Evolutionary conservation across 2,329 filamentous ascomycete genomes (phyloP).

Genomic region (Cladophialophora psammophila): DNA sequence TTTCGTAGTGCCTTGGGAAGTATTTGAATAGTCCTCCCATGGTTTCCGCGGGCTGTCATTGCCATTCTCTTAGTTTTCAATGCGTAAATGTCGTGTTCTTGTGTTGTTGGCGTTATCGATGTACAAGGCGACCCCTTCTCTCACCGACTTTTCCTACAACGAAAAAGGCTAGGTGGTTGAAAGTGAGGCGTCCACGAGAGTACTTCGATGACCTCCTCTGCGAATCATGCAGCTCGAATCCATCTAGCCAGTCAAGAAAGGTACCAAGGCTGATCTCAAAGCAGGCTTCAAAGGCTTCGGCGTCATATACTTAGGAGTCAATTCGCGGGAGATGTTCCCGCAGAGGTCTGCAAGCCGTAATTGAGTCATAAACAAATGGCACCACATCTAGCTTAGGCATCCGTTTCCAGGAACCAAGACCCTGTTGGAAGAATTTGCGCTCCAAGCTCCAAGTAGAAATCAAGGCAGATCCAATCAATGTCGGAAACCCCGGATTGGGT

Average conservation of each 20-base stretch:
- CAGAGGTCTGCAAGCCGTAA: neutral
- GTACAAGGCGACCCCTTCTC: neutral
- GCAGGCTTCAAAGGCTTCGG: neutral
- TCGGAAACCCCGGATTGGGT: neutral
- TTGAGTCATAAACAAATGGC: neutral
- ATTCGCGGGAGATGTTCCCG: neutral
- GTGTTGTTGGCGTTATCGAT: neutral
- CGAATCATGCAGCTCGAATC: slow-evolving; percentile 4
- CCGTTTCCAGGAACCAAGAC: neutral
- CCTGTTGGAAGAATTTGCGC: neutral
- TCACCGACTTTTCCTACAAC: slow-evolving; percentile 3
- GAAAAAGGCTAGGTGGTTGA: neutral
- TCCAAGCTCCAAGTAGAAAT: neutral
- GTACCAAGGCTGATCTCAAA: neutral
- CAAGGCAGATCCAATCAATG: neutral
- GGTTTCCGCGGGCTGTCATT: neutral
- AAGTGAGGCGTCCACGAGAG: slow-evolving; percentile 14
- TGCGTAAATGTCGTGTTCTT: neutral
- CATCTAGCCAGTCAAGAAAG: neutral
- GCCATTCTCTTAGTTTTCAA: neutral
- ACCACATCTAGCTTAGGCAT: neutral
- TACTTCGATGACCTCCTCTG: neutral
- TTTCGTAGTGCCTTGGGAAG: neutral
- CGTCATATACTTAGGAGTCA: neutral
- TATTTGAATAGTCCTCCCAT: neutral